Evolutionary conservation across 2,329 filamentous ascomycete genomes (phyloP).

Genomic region (Fusarium pininemorale): DNA sequence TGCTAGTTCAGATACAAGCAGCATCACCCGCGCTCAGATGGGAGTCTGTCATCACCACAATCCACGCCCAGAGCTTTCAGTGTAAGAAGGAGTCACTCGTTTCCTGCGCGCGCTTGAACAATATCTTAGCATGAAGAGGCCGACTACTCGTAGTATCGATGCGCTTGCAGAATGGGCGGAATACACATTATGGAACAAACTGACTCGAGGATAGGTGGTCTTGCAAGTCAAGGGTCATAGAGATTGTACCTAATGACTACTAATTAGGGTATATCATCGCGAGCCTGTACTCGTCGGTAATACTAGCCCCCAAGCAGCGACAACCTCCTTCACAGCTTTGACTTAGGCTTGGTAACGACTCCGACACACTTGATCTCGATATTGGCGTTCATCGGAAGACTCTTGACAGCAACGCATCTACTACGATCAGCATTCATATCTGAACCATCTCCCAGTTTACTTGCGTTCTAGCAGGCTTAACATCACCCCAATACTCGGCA

Average conservation of each 20-base stretch:
- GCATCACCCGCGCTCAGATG: rapidly evolving
- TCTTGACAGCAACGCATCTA: conserved; percentile 47
- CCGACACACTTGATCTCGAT: conserved; percentile 46
- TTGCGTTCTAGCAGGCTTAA: conserved; percentile 53
- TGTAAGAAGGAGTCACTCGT: rapidly evolving
- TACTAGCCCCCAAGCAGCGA: rapidly evolving
- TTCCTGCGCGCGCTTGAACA: rapidly evolving
- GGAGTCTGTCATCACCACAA: not conserved
- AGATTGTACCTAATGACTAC: not conserved
- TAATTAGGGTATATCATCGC: rapidly evolving
- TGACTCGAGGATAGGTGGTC: not conserved
- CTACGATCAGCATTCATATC: not conserved
- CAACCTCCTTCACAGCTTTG: conserved; percentile 4
- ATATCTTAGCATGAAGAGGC: rapidly evolving
- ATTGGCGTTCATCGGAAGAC: conserved; percentile 41
- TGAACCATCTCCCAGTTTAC: not conserved
- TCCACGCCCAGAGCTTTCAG: rapidly evolving
- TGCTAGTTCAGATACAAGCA: not conserved
- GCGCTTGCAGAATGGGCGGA: rapidly evolving
- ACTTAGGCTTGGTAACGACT: conserved; percentile 31
- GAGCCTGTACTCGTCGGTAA: rapidly evolving
- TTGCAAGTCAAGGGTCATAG: not conserved
- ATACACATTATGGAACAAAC: rapidly evolving
- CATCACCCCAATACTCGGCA: conserved; percentile 69
- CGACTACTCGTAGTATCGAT: rapidly evolving